Evolutionary conservation across 140 eudicot genomes (phyloP).

Genomic region (Anethum foeniculum): DNA sequence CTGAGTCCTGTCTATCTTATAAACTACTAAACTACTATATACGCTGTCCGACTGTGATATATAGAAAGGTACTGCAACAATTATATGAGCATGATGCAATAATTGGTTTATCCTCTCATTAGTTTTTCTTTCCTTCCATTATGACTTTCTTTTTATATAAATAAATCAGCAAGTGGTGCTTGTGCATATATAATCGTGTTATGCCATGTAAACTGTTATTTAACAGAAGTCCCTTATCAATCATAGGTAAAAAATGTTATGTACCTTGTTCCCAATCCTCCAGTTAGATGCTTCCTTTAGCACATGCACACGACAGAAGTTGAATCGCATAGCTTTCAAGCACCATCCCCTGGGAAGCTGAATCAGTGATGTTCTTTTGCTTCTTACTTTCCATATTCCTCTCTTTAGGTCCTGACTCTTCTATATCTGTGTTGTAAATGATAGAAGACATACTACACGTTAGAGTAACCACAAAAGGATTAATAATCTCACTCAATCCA

Average conservation of each 20-base stretch:
- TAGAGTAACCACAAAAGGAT: background rate
- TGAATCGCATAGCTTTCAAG: constrained; percentile 49
- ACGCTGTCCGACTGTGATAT: background rate
- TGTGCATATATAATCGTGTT: background rate
- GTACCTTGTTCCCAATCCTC: constrained; percentile 30
- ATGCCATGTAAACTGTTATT: background rate
- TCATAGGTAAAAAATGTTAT: constrained; percentile 4
- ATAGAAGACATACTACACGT: background rate
- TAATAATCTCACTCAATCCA: background rate
- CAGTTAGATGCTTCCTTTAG: constrained; percentile 21
- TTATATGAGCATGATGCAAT: background rate
- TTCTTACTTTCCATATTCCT: constrained; percentile 14
- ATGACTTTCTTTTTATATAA: background rate
- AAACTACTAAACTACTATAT: background rate
- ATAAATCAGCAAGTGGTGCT: background rate
- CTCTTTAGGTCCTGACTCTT: constrained; percentile 17
- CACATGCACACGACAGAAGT: constrained; percentile 29
- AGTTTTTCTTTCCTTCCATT: background rate
- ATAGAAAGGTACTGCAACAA: background rate
- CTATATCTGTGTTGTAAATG: constrained; percentile 15
- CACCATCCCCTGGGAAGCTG: constrained; percentile 44
- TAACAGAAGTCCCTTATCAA: background rate
- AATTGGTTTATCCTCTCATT: background rate
- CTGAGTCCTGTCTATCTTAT: background rate
- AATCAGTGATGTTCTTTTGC: constrained; percentile 14